These are phyloP conservation scores for Fusarium coicis DNA, from an alignment of 2,329 filamentous ascomycete species.

Conservation along the genomic window DNA sequence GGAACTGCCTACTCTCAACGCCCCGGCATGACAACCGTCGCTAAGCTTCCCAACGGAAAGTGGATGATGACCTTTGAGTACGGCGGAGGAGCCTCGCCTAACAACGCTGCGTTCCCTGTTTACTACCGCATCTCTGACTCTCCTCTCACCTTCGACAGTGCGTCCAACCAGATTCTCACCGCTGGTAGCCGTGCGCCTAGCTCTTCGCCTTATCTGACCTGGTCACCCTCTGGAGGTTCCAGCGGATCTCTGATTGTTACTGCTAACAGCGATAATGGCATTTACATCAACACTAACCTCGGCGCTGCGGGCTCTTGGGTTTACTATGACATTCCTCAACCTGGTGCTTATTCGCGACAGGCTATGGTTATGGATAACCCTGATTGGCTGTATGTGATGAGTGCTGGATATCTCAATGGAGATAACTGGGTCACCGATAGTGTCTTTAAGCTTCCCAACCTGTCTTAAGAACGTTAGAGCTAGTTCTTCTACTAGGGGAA, in stretches of 20 bases:
- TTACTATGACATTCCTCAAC: conserved; percentile 14
- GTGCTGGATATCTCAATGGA: background rate
- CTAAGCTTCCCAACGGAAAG: conserved; percentile 1
- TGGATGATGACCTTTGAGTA: conserved; percentile 31
- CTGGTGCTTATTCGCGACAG: conserved; percentile 15
- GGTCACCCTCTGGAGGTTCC: background rate
- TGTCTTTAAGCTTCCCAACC: conserved; percentile 13
- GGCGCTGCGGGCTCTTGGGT: conserved; percentile 13
- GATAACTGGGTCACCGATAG: conserved; percentile 15
- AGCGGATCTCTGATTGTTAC: conserved; percentile 11
- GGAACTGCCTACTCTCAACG: conserved; percentile 50
- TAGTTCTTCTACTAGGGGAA: too few relatives aligned
- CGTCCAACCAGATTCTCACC: background rate
- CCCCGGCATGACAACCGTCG: conserved; percentile 22
- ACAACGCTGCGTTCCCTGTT: background rate
- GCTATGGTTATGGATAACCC: conserved; percentile 16
- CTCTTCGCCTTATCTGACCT: conserved; percentile 14
- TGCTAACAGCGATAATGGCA: background rate
- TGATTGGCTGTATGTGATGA: conserved; percentile 9
- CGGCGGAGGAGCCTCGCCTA: background rate
- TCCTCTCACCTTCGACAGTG: conserved; percentile 11
- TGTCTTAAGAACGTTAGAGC: background rate
- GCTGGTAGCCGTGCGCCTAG: background rate
- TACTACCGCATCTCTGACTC: conserved; percentile 26
- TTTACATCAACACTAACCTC: conserved; percentile 16